Conservation (phyloP, 2,329 filamentous ascomycete species). For the Aspergillus sp. region DNA sequence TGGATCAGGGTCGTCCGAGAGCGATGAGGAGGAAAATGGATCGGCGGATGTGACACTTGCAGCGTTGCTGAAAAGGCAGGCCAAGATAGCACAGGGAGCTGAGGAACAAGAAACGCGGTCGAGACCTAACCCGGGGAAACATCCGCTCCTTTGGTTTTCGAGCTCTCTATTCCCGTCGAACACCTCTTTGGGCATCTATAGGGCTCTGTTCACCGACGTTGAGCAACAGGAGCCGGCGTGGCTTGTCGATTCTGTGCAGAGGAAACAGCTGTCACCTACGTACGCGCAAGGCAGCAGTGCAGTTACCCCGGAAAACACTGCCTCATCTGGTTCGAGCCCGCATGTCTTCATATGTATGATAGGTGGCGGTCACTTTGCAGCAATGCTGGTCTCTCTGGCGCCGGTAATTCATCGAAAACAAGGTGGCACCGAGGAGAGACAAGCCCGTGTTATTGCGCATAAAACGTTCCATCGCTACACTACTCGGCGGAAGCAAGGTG, state of each 20-base stretch:
- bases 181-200: slow-evolving; percentile 75
- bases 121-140: slow-evolving; percentile 52
- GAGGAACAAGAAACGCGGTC: slow-evolving; percentile 42
- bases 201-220: slow-evolving; percentile 63
- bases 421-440: slow-evolving; percentile 64
- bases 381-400: slow-evolving; percentile 83
- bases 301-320: slow-evolving; percentile 33
- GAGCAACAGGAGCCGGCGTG: slow-evolving; percentile 58
- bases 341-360: slow-evolving; percentile 98
- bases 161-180: slow-evolving; percentile 67
- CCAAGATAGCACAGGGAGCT: slow-evolving; percentile 50
- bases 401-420: slow-evolving; percentile 66
- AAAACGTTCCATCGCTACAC: slow-evolving; percentile 98
- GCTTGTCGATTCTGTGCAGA: slow-evolving; percentile 59
- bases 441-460: slow-evolving; percentile 81
- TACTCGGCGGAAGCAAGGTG: slow-evolving; percentile 90
- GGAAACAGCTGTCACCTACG: slow-evolving; percentile 65
- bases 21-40: slow-evolving; percentile 54
- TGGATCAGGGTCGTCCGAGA: slow-evolving; percentile 58
- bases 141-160: slow-evolving; percentile 76
- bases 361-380: slow-evolving; percentile 92
- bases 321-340: slow-evolving; percentile 57
- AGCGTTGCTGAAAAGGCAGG: slow-evolving; percentile 72
- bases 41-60: slow-evolving; percentile 49
- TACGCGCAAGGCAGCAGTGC: slow-evolving; percentile 29